These are phyloP conservation scores for Zanthoxylum bungeanum DNA, from an alignment of 345 rosid genomes.

Conservation along the genomic window DNA sequence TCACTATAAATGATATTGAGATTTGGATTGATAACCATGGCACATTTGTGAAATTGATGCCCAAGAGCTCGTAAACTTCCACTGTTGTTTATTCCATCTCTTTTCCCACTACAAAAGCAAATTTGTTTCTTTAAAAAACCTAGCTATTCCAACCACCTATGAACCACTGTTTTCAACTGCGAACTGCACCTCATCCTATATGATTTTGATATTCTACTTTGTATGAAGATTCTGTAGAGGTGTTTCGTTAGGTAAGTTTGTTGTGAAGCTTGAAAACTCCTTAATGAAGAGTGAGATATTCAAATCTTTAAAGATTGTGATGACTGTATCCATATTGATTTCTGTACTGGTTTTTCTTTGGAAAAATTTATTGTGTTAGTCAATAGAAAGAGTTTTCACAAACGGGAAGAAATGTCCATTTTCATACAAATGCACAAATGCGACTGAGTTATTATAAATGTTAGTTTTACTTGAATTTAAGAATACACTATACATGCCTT, in stretches of 20 bases:
- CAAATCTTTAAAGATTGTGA: too few species aligned
- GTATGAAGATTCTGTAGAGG: background rate
- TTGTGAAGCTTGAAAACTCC: background rate
- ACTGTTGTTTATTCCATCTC: background rate
- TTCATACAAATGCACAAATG: background rate
- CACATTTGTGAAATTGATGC: background rate
- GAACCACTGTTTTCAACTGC: background rate
- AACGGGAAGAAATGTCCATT: background rate
- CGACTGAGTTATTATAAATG: background rate
- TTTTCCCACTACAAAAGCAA: too few species aligned
- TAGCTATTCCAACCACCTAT: background rate
- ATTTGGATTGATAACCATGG: background rate
- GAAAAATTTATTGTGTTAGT: background rate
- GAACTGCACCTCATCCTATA: background rate
- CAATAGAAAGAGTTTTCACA: background rate
- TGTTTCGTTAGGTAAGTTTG: background rate
- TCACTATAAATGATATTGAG: background rate
- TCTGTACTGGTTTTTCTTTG: background rate
- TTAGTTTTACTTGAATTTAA: background rate
- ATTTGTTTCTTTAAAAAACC: too few species aligned
- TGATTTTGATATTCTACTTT: background rate
- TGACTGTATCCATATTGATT: background rate
- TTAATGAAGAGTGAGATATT: background rate
- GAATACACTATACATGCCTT: slow-evolving; percentile 2
- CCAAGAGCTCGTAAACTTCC: background rate